phyloP scores from a whole-genome alignment of 108 stramenopile genomes.

The Aurantiochytrium sp. region DNA sequence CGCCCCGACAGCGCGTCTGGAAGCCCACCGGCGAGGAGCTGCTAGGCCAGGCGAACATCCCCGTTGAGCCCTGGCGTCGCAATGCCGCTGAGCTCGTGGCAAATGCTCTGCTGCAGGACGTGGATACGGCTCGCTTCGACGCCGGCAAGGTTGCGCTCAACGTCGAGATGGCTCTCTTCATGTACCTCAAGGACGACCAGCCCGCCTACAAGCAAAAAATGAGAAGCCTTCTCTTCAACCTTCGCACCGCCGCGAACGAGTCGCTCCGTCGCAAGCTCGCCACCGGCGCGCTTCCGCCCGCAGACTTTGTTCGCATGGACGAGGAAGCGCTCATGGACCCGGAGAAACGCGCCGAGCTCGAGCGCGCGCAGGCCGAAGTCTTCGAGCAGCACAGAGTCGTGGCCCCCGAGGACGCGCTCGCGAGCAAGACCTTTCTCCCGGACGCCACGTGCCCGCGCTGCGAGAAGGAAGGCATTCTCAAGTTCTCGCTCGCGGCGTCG shows the following conservation, averaged over 20 bases:
- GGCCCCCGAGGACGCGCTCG: not conserved
- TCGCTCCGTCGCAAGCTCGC: not conserved
- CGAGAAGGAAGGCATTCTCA: not conserved
- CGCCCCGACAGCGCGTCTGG: not conserved
- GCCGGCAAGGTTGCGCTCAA: not conserved
- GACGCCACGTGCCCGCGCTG: not conserved
- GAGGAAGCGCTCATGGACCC: not conserved
- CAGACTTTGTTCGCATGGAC: not conserved
- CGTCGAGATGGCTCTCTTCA: not conserved
- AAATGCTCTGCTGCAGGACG: not conserved
- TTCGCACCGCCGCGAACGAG: not conserved
- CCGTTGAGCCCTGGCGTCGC: not conserved
- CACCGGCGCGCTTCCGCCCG: not conserved
- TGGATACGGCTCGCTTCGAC: not conserved
- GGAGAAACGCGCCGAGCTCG: no score
- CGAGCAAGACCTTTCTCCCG: not conserved
- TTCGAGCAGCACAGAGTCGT: slow-evolving; percentile 19
- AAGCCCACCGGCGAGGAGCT: not conserved
- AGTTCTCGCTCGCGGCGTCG: not conserved
- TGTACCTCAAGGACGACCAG: not conserved
- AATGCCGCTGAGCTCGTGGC: not conserved
- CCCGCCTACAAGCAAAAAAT: not conserved
- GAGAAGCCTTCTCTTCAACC: not conserved
- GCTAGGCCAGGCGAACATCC: not conserved
- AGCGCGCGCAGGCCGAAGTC: not conserved